These are phyloP conservation scores for Mycena galericulata DNA, from an alignment of 768 basidiomycete genomes.

Conservation along the genomic window DNA sequence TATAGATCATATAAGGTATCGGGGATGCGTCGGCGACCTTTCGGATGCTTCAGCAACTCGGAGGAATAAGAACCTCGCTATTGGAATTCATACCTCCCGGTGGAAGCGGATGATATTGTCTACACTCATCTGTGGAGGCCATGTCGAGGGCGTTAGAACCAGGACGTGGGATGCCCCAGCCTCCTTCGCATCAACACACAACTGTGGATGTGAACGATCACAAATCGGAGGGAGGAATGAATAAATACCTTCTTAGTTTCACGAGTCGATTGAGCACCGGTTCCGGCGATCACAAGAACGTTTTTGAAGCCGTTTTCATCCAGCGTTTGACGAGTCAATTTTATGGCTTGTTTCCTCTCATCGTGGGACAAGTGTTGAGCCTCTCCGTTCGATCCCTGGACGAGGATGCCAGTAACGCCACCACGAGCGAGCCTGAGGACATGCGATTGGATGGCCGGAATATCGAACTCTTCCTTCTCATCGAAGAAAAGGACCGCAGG, in stretches of 20 bases:
- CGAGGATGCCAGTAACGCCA: conserved; percentile 77
- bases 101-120: conserved; percentile 77
- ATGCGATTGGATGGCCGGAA: conserved; percentile 74
- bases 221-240: neutral
- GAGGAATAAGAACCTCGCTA: neutral
- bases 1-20: conserved; percentile 73
- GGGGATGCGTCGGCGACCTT: conserved; percentile 30
- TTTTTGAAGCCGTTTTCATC: conserved; percentile 77
- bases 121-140: conserved; percentile 72
- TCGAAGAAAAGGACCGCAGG: conserved; percentile 84
- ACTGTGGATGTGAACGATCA: conserved; percentile 30
- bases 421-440: conserved; percentile 83
- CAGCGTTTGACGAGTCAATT: conserved; percentile 75
- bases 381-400: conserved; percentile 82
- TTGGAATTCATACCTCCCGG: conserved; percentile 59
- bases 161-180: conserved; percentile 88
- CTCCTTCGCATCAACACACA: conserved; percentile 79
- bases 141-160: conserved; percentile 80
- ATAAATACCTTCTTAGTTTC: conserved; percentile 65
- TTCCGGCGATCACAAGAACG: conserved; percentile 82
- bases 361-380: conserved; percentile 82
- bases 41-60: conserved; percentile 7
- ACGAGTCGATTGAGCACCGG: conserved; percentile 83
- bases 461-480: conserved; percentile 77
- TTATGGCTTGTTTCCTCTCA: conserved; percentile 74